Base-by-base conservation (phyloP, 345 rosid genomes). In the Nasturtium officinale region DNA sequence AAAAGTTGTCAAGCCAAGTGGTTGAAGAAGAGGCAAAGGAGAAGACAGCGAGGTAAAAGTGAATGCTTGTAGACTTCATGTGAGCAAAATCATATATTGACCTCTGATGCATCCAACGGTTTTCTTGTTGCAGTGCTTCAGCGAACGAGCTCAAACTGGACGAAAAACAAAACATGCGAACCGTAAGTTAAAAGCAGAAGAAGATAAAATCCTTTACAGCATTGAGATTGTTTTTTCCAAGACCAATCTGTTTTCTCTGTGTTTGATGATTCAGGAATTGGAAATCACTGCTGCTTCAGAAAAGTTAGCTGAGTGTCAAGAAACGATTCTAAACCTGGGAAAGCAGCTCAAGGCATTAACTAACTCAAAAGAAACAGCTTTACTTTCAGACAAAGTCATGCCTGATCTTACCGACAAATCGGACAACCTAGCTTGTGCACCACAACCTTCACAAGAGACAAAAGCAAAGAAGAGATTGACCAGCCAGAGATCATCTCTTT, bases 261-360 rank as follows among this genome's bases (percentile, higher is more conserved):
- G 61, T 48, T 77, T 25, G 51, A 57, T 56, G 20, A 69, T 65
- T 71, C 87, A 95, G 99, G 87, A 88, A 35, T 74, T 84, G 88
- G 97, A 91, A 84, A 86, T 89, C 71, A 67, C 91, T 45, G 91
- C 91, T 69, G 99, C 99, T 78, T 88, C 99, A 59, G 91, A 91
- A 60, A 95, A 88, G 83, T 78, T 95, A 71, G 97, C 96, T 0
- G 96, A 95, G 80, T 95, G 96, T 81, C 97, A 91, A 78, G 96
- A 89, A 75, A 88, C 96, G 11, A 91, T 95, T 53, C 74, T 87
- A 55, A 87, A 88, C 81, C 74, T 95, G 4, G 97, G 97, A 63
- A 95, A 95, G 79, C 99, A 95, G 80, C 79, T 91, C 55, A 89
- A 86, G 77, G 92, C 89, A 61, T 75, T 95, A 82, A 85, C 96